Percentiles rank a stretch among this genome's conserved stretches.
Evolutionary conservation across 306 rosid species (phyloP).

Genomic region (Sesbania bispinosa): DNA sequence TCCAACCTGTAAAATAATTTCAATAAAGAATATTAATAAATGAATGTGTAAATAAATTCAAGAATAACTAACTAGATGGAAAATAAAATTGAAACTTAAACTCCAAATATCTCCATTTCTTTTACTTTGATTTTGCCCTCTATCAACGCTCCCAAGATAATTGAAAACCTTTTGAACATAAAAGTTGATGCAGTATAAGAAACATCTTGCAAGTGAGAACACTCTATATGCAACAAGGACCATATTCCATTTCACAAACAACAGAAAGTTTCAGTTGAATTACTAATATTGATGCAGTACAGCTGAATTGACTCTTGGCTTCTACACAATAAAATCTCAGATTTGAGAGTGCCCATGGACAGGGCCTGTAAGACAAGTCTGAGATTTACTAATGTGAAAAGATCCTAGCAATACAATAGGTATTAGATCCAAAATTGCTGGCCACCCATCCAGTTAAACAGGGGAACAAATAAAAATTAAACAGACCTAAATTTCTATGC

Average conservation of each 20-base stretch:
- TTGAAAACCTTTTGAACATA: neutral
- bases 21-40: slow-evolving; percentile 15
- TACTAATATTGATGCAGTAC: neutral
- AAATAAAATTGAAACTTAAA: neutral
- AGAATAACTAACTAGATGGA: slow-evolving; percentile 3
- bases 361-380: neutral
- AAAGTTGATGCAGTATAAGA: neutral
- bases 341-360: neutral
- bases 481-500: neutral
- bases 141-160: neutral
- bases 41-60: neutral
- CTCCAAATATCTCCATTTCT: neutral
- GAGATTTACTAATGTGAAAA: neutral
- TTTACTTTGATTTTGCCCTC: neutral
- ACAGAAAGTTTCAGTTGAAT: neutral
- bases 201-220: neutral
- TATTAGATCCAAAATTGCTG: neutral
- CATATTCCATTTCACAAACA: neutral
- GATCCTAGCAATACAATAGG: neutral
- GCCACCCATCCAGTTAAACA: neutral
- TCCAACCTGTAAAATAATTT: slow-evolving; percentile 53
- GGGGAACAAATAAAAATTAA: neutral
- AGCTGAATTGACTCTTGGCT: neutral
- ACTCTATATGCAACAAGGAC: neutral
- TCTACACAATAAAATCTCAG: neutral